Evolutionary conservation across 139 green algal genomes (phyloP), one percentile per base, ranked within the genome.

Genomic region (Diplosphaera chodatii): DNA sequence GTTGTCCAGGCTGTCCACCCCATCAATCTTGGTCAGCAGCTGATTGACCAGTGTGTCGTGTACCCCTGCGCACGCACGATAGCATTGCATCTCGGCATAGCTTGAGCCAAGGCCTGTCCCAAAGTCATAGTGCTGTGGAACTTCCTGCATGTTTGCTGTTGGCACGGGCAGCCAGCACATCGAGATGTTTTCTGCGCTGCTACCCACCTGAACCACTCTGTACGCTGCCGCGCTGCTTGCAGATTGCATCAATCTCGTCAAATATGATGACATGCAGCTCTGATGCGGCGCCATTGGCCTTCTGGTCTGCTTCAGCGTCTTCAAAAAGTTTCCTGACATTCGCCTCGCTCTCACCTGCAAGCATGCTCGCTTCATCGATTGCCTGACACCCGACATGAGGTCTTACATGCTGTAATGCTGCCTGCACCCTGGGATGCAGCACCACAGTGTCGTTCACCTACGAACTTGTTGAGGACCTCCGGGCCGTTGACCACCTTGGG

Each of bases 261-360:
- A 99, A 99, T 74, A 99, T 99, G 87, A 99, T 99, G 73, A 99
- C 94, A 82, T 99, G 96, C 76, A 99, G 86, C 28, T 97, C 91
- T 27, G 83, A 89, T 25, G 83, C 80, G 18, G 96, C 92, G 10
- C 90, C 82, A 67, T 88, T 83, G 21, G 76, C 66, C 4, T 41
- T 33, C 56, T 92, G 82, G 74, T 98, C 93, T 5, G 81, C 82
- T 71, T 99, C 94, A 2, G 94, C 94, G 31, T 99, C 94, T 59
- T 64, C 55, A 86, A 99, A 99, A 62, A 99, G 87, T 29, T 94
- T 90, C 8, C 96, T 82, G 66, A 99, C 89, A 82, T 99, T 99
- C 82, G 99, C 94, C 80, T 99, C 96, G 5, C 79, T 87, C 66
- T 92, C 85, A 23, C 96, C 96, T 21, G 99, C 95, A n/a, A n/a